These are phyloP conservation scores for Phytophthora ramorum DNA, from an alignment of 352 stramenopile genomes.

Conservation along the genomic window DNA sequence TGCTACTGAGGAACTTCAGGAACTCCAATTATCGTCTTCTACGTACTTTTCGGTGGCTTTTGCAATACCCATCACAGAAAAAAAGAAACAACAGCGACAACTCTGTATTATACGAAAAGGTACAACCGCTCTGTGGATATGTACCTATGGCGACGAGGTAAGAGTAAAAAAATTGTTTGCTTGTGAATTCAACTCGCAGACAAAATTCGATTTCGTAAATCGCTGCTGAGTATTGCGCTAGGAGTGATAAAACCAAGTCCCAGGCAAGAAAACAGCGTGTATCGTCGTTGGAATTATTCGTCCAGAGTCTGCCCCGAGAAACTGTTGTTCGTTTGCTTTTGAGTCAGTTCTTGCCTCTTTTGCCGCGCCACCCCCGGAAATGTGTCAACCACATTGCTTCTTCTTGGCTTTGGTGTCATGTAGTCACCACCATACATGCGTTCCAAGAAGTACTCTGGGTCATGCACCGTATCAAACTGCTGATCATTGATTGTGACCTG, in stretches of 20 bases:
- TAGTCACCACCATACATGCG: slow-evolving; percentile 43
- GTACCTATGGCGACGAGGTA: slow-evolving; percentile 32
- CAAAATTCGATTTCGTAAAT: not conserved
- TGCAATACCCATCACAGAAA: too few relatives aligned
- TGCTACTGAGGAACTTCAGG: slow-evolving; percentile 53
- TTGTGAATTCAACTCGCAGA: not conserved
- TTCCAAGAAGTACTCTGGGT: slow-evolving; percentile 38
- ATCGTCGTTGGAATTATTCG: not conserved
- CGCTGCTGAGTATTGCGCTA: too few relatives aligned
- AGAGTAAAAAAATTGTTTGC: too few relatives aligned
- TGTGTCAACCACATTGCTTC: not conserved
- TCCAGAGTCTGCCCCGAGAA: not conserved
- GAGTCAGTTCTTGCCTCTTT: slow-evolving; percentile 1
- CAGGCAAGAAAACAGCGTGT: not conserved
- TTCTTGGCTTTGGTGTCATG: slow-evolving; percentile 33
- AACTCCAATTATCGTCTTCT: slow-evolving; percentile 42
- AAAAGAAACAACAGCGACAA: too few relatives aligned
- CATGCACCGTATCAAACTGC: slow-evolving; percentile 37
- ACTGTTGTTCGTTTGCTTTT: not conserved
- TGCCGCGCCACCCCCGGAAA: not conserved
- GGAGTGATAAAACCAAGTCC: not conserved
- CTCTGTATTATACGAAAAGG: too few relatives aligned
- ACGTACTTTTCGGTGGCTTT: slow-evolving; percentile 39
- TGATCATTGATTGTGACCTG: slow-evolving; percentile 34
- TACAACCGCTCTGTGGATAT: slow-evolving; percentile 6